Evolutionary conservation across 768 basidiomycete species (phyloP).

Genomic region (Mycena galopus): DNA sequence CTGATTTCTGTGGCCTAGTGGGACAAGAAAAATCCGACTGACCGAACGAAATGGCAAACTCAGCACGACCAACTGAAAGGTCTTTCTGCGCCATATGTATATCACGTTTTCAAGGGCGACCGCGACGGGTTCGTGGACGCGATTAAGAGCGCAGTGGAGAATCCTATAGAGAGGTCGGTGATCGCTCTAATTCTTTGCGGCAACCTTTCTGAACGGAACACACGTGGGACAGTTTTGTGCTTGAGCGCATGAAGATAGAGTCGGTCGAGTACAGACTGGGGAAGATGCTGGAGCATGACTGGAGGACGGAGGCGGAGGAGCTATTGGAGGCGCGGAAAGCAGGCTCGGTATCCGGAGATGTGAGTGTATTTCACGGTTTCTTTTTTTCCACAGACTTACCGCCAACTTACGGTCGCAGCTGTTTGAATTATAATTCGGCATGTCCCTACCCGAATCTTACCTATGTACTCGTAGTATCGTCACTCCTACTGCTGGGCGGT

Average conservation of each 20-base stretch:
- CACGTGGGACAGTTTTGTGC: not conserved
- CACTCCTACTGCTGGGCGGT: no score
- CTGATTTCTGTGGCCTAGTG: slow-evolving; percentile 37
- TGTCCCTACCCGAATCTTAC: no score
- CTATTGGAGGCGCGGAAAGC: not conserved
- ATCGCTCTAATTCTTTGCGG: not conserved
- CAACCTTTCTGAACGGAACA: no score
- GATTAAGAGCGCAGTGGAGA: slow-evolving; percentile 40
- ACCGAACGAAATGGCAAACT: slow-evolving; percentile 44
- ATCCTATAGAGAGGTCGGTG: slow-evolving; percentile 47
- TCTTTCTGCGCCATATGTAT: slow-evolving; percentile 51
- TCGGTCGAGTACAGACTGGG: slow-evolving; percentile 20
- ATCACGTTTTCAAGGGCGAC: slow-evolving; percentile 46
- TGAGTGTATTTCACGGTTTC: no score
- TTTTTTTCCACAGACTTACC: no score
- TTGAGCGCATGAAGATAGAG: slow-evolving; percentile 19
- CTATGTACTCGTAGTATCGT: no score
- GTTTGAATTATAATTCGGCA: no score
- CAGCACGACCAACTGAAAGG: slow-evolving; percentile 47
- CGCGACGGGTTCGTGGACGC: slow-evolving; percentile 46
- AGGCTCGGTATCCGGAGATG: not conserved
- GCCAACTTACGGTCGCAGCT: no score
- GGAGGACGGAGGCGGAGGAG: slow-evolving; percentile 9
- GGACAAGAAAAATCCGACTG: slow-evolving; percentile 43
- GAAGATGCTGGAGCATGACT: slow-evolving; percentile 13